Evolutionary conservation across 2,329 filamentous ascomycete species (phyloP).

Genomic region (Dothiorella sarmentorum): DNA sequence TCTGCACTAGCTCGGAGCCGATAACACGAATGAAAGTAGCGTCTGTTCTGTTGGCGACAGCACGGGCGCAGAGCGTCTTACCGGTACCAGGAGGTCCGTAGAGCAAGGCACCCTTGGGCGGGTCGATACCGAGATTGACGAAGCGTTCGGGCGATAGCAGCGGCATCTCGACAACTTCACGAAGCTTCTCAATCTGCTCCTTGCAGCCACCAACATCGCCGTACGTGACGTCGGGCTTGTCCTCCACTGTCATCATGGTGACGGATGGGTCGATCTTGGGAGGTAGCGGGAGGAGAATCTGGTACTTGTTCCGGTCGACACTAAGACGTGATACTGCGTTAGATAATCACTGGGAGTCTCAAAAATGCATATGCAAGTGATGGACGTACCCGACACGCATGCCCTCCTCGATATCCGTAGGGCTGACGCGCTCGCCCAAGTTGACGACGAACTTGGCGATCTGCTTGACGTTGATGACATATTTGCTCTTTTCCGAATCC

Average conservation of each 20-base stretch:
- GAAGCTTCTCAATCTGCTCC: conserved; percentile 98
- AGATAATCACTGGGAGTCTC: neutral
- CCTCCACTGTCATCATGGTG: conserved; percentile 99
- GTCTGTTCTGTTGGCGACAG: conserved; percentile 95
- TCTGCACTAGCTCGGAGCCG: conserved; percentile 95
- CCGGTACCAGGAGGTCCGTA: conserved; percentile 98
- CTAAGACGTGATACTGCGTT: conserved; percentile 34
- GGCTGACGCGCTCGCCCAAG: conserved; percentile 91
- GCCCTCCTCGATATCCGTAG: conserved; percentile 98
- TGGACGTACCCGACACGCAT: conserved; percentile 80
- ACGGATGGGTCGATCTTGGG: conserved; percentile 99
- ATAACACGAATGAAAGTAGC: conserved; percentile 99
- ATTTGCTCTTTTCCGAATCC: conserved; percentile 97
- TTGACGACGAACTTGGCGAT: conserved; percentile 99
- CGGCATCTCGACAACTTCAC: conserved; percentile 98
- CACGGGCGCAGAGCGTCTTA: conserved; percentile 95
- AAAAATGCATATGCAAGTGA: neutral
- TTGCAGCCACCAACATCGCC: conserved; percentile 99
- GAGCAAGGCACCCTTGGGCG: conserved; percentile 92
- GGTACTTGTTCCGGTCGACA: conserved; percentile 98
- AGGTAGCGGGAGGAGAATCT: conserved; percentile 91
- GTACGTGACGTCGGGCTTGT: conserved; percentile 98
- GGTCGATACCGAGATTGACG: conserved; percentile 97
- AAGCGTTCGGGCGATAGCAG: conserved; percentile 94
- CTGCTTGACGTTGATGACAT: conserved; percentile 99